These are phyloP conservation scores for Gossypium anomalum DNA, from an alignment of 345 rosid genomes.

Conservation along the genomic window DNA sequence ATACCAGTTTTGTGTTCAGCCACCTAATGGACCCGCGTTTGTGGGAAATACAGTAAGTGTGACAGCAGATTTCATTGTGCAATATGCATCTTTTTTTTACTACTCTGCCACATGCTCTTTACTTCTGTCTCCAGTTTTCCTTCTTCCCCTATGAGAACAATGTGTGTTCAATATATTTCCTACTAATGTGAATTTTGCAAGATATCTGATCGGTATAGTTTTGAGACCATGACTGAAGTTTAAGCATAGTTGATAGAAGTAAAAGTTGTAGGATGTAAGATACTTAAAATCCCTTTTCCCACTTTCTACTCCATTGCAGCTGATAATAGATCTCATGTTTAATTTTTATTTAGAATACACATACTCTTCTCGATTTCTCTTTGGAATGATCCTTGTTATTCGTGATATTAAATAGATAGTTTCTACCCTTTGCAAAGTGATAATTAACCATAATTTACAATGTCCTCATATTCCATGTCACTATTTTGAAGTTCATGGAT, in stretches of 20 bases:
- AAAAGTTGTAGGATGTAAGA: too few relatives aligned
- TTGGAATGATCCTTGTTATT: not conserved
- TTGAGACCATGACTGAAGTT: conserved; percentile 1
- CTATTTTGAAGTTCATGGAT: not conserved
- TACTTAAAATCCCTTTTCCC: not conserved
- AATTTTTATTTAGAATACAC: not conserved
- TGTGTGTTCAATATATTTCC: not conserved
- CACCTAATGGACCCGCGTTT: conserved; percentile 77
- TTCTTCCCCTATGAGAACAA: not conserved
- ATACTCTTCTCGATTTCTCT: not conserved
- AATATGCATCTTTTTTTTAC: not conserved
- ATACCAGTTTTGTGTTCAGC: conserved; percentile 90
- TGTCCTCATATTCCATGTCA: not conserved
- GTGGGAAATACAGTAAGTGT: conserved; percentile 78
- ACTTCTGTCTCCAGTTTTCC: not conserved
- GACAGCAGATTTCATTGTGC: conserved; percentile 1
- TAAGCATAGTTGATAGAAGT: not conserved
- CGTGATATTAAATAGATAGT: not conserved
- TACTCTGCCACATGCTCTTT: not conserved
- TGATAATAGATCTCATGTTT: not conserved
- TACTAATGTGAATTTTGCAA: conserved; percentile 7
- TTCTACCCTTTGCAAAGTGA: not conserved
- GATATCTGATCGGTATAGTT: not conserved
- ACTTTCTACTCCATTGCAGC: not conserved
- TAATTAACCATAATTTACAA: not conserved